Conservation (phyloP, 768 basidiomycete genomes). For the Leccinum variicolor region DNA sequence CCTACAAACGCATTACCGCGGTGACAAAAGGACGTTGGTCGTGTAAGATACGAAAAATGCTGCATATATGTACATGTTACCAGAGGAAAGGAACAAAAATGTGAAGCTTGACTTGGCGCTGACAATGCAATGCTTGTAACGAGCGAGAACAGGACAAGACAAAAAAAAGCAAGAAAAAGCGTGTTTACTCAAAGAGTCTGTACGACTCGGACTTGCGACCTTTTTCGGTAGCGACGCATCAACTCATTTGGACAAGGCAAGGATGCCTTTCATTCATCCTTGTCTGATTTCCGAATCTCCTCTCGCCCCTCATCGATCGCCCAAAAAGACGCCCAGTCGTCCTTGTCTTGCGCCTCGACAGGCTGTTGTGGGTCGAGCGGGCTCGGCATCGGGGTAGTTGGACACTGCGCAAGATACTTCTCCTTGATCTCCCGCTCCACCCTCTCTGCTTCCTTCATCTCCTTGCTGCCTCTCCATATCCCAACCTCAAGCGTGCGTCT, state of each 20-base stretch:
- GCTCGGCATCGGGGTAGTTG: constrained; percentile 4
- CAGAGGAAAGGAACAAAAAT: no score
- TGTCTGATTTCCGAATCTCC: constrained; percentile 64
- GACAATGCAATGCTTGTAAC: no score
- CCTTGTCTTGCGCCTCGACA: constrained; percentile 5
- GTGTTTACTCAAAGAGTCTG: background rate
- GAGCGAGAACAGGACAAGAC: background rate
- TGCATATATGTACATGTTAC: background rate
- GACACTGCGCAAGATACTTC: constrained; percentile 32
- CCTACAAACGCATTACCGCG: background rate
- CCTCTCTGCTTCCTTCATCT: constrained; percentile 54
- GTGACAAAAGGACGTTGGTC: background rate
- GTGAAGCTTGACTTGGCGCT: no score
- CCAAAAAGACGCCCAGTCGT: constrained; percentile 54
- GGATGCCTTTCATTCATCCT: constrained; percentile 44
- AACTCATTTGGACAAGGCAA: background rate
- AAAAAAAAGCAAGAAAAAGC: background rate
- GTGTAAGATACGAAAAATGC: background rate
- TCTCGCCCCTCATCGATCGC: constrained; percentile 68
- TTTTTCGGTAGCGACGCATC: background rate
- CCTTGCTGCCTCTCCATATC: constrained; percentile 73
- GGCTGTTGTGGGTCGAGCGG: background rate
- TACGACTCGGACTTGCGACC: background rate
- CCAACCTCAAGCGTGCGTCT: constrained; percentile 69
- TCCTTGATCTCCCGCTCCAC: constrained; percentile 55